Conservation (phyloP, 2,329 filamentous ascomycete species). For the Coniochaeta sp. region DNA sequence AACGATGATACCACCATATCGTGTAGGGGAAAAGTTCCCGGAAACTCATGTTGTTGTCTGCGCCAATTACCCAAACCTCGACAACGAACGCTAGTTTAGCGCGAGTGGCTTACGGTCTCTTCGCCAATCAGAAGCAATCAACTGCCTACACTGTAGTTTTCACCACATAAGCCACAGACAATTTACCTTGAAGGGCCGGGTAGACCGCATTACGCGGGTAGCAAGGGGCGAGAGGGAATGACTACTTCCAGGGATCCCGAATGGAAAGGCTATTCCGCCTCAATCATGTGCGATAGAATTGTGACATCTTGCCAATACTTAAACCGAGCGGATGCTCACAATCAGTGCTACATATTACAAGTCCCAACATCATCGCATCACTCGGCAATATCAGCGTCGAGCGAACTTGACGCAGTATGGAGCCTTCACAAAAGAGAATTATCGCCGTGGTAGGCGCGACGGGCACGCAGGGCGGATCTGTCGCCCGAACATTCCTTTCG, state of each 20-base stretch:
- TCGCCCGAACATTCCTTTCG: conserved; percentile 7
- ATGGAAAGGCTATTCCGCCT: no score
- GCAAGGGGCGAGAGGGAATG: no score
- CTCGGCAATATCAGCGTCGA: no score
- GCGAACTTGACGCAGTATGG: no score
- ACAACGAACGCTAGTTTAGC: not conserved
- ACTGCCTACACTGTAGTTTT: not conserved
- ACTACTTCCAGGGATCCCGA: no score
- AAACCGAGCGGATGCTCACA: no score
- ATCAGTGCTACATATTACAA: no score
- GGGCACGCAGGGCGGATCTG: conserved; percentile 8
- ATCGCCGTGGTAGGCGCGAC: conserved; percentile 6
- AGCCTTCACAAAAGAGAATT: conserved; percentile 9
- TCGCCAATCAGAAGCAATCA: not conserved
- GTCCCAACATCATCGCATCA: not conserved
- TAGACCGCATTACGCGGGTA: no score
- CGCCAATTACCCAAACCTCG: not conserved
- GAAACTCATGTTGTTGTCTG: not conserved
- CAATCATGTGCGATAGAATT: no score
- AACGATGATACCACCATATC: no score
- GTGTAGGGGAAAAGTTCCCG: not conserved
- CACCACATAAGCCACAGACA: not conserved
- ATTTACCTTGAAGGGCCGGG: not conserved
- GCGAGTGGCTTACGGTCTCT: not conserved
- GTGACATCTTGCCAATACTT: no score